These are phyloP conservation scores for Erythrophleum ivorense DNA, from an alignment of 331 rosid genomes.

Conservation along the genomic window DNA sequence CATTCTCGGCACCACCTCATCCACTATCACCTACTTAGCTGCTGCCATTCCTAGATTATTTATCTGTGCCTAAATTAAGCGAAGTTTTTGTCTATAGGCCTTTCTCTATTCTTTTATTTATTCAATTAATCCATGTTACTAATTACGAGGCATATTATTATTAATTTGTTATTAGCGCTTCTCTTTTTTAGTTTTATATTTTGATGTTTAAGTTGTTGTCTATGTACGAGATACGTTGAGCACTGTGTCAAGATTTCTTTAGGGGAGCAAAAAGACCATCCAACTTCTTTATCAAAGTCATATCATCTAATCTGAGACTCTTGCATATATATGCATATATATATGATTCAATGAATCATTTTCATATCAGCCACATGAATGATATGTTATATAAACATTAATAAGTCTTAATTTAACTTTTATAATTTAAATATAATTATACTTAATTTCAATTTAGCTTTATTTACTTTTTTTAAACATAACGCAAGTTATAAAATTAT, in stretches of 20 bases:
- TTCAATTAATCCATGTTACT: background rate
- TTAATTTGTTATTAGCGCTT: background rate
- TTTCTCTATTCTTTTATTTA: background rate
- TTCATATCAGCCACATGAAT: background rate
- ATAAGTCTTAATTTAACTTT: too few relatives aligned
- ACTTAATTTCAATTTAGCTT: background rate
- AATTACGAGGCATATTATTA: background rate
- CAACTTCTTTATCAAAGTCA: background rate
- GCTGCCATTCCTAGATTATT: background rate
- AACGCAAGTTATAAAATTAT: too few relatives aligned
- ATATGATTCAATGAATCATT: background rate
- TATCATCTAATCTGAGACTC: too few relatives aligned
- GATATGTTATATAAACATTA: too few relatives aligned
- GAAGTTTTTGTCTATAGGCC: background rate
- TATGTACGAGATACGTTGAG: conserved; percentile 27
- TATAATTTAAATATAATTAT: background rate
- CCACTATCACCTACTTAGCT: background rate
- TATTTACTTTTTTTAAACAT: background rate
- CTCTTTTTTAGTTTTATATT: background rate
- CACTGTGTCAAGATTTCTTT: conserved; percentile 36
- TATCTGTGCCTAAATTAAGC: background rate
- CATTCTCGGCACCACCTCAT: background rate
- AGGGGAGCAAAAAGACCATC: conserved; percentile 7
- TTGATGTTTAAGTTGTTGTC: background rate
- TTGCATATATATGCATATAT: too few relatives aligned